These are phyloP conservation scores for Hanseniaspora occidentalis DNA, from an alignment of 805 yeast species.

Conservation along the genomic window DNA sequence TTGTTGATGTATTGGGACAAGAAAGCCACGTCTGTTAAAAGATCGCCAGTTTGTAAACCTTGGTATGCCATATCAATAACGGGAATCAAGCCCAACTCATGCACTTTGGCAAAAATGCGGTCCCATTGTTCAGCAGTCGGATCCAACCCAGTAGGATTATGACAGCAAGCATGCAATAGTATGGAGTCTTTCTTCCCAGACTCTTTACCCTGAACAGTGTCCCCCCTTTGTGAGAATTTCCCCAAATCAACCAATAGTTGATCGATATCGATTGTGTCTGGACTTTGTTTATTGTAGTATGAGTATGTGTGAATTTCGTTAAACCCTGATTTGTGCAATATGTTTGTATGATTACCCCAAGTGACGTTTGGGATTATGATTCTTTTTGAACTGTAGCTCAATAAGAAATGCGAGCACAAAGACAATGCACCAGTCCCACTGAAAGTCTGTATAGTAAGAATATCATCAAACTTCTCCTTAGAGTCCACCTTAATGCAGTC, in stretches of 20 bases:
- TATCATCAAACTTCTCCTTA: slow-evolving; percentile 36
- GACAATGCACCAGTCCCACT: slow-evolving; percentile 96
- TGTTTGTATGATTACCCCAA: slow-evolving; percentile 91
- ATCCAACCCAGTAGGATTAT: slow-evolving; percentile 95
- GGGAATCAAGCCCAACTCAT: slow-evolving; percentile 54
- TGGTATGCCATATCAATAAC: slow-evolving; percentile 93
- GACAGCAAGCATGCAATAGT: slow-evolving; percentile 94
- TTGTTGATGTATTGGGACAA: slow-evolving; percentile 41
- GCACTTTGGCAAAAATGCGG: slow-evolving; percentile 49
- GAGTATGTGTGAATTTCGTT: slow-evolving; percentile 58
- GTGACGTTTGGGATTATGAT: slow-evolving; percentile 80
- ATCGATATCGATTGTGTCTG: slow-evolving; percentile 37
- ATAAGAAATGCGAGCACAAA: slow-evolving; percentile 72
- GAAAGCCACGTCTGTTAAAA: slow-evolving; percentile 75
- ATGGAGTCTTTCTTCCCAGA: slow-evolving; percentile 26
- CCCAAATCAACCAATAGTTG: slow-evolving; percentile 49
- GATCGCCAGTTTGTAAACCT: slow-evolving; percentile 88
- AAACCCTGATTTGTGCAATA: slow-evolving; percentile 61
- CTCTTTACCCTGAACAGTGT: slow-evolving; percentile 27
- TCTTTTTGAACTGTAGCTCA: slow-evolving; percentile 28
- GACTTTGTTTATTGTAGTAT: slow-evolving; percentile 64
- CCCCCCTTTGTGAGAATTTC: slow-evolving; percentile 51
- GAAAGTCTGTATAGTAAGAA: slow-evolving; percentile 77
- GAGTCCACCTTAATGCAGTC: slow-evolving; percentile 43
- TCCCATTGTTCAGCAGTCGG: slow-evolving; percentile 79